Evolutionary conservation across 75 land plant species (phyloP).

Genomic region (Pinus tabuliformis): DNA sequence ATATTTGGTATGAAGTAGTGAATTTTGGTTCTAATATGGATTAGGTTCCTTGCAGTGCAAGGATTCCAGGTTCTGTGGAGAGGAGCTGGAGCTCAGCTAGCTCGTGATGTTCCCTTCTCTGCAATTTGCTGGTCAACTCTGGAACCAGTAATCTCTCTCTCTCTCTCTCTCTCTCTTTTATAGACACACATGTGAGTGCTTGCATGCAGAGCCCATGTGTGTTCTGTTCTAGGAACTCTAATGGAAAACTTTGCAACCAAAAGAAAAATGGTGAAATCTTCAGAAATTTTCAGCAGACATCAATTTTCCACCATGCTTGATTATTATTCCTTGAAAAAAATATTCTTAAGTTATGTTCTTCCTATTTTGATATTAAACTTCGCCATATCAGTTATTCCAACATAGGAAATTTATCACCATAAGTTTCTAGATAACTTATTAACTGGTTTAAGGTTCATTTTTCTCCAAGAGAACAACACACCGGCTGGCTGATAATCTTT

Average conservation of each 20-base stretch:
- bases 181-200: neutral
- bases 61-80: slow-evolving; percentile 81
- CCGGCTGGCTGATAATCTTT: no score
- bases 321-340: neutral
- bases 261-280: neutral
- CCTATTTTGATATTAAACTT: no score
- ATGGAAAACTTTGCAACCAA: neutral
- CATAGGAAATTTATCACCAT: no score
- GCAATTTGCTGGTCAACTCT: slow-evolving; percentile 96
- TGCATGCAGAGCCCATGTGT: neutral
- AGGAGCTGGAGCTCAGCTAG: slow-evolving; percentile 93
- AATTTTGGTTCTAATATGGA: neutral
- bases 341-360: no score
- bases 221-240: neutral
- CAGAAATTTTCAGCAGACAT: neutral
- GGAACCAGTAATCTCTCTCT: slow-evolving; percentile 74
- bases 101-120: slow-evolving; percentile 99
- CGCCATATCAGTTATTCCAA: no score
- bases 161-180: neutral
- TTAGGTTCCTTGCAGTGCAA: slow-evolving; percentile 45
- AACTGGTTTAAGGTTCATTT: no score
- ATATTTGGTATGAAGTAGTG: no score
- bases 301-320: neutral
- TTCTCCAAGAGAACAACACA: no score
- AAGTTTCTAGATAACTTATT: no score